Conservation (phyloP, 2,329 filamentous ascomycete species). For the Sporothrix schenckii region DNA sequence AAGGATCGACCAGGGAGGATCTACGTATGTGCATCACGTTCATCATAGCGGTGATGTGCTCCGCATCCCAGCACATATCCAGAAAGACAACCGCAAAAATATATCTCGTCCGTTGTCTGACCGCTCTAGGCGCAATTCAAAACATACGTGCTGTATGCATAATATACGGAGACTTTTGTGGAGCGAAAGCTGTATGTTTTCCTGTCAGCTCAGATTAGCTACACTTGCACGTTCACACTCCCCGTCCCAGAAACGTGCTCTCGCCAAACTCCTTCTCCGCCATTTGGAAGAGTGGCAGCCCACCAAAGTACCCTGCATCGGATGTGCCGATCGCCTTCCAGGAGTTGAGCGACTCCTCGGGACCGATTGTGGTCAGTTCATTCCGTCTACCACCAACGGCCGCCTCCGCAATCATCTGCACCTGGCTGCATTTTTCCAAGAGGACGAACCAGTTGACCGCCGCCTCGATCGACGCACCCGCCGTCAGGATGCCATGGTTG, state of each 20-base stretch:
- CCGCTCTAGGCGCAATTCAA: slow-evolving; percentile 19
- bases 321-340: slow-evolving; percentile 37
- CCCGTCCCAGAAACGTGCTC: slow-evolving; percentile 37
- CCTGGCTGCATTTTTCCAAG: slow-evolving; percentile 54
- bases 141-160: slow-evolving; percentile 15
- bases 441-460: slow-evolving; percentile 59
- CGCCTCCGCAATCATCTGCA: slow-evolving; percentile 59
- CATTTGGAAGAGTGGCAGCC: slow-evolving; percentile 40
- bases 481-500: slow-evolving; percentile 59
- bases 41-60: not conserved
- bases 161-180: not conserved
- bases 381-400: slow-evolving; percentile 62
- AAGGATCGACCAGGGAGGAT: slow-evolving; percentile 20
- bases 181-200: not conserved
- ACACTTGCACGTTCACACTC: slow-evolving; percentile 29
- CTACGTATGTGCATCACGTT: slow-evolving; percentile 14
- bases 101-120: not conserved
- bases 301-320: slow-evolving; percentile 37
- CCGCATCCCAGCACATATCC: not conserved
- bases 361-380: slow-evolving; percentile 37
- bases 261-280: slow-evolving; percentile 40
- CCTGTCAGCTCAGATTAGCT: not conserved
- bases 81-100: not conserved
- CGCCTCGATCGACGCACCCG: slow-evolving; percentile 54
- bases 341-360: slow-evolving; percentile 37